phyloP scores from a whole-genome alignment of 2,329 filamentous ascomycete genomes.

The Akanthomyces dipterigenus region DNA sequence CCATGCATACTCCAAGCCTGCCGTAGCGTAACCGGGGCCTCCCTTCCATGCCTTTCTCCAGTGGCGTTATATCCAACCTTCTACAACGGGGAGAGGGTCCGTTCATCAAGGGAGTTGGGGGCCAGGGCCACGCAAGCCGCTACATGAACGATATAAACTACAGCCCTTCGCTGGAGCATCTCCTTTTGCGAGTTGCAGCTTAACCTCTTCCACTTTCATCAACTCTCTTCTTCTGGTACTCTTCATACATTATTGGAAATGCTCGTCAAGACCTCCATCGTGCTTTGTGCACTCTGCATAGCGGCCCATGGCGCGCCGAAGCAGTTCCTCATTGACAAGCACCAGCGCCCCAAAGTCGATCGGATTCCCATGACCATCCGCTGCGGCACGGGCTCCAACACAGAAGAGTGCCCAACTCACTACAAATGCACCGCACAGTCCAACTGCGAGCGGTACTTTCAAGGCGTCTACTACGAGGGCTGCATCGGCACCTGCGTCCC shows the following conservation, averaged over 20 bases:
- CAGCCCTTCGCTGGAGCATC: not conserved
- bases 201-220: not conserved
- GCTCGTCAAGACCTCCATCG: not conserved
- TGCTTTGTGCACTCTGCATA: not conserved
- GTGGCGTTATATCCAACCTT: conserved; percentile 2
- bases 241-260: not conserved
- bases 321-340: not conserved
- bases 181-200: not conserved
- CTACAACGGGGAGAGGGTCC: not conserved
- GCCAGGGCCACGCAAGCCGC: not conserved
- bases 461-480: conserved; percentile 10
- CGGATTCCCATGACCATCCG: conserved; percentile 9
- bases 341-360: not conserved
- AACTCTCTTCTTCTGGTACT: not conserved
- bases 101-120: not conserved
- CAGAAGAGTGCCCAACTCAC: not conserved
- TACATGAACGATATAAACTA: not conserved
- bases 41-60: not conserved
- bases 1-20: not conserved
- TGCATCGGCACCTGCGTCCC: conserved; percentile 11
- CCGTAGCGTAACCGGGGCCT: not conserved
- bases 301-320: not conserved
- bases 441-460: conserved; percentile 6
- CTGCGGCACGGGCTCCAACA: conserved; percentile 11
- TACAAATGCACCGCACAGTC: conserved; percentile 10